Evolutionary conservation across 2,329 filamentous ascomycete genomes (phyloP).

Genomic region (Triangularia setosa): DNA sequence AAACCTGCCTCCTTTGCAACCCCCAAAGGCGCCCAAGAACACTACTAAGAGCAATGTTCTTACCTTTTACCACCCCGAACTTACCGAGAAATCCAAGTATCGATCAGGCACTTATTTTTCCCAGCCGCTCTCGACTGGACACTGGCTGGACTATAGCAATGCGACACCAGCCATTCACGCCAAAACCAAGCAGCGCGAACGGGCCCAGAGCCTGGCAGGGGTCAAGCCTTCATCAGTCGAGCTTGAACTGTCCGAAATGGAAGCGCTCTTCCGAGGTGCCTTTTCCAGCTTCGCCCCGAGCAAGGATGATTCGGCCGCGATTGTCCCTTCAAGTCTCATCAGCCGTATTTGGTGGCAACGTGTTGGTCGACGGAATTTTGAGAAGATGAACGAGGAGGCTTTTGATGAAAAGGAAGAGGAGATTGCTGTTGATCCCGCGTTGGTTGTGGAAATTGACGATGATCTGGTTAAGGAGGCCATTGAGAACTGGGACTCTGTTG

Average conservation of each 20-base stretch:
- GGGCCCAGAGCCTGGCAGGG: conserved; percentile 63
- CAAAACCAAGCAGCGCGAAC: conserved; percentile 65
- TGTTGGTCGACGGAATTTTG: conserved; percentile 61
- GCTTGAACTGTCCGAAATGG: conserved; percentile 62
- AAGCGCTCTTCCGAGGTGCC: conserved; percentile 69
- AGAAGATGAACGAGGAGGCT: conserved; percentile 54
- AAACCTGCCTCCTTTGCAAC: conserved; percentile 61
- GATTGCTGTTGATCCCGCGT: conserved; percentile 36
- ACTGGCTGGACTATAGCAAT: conserved; percentile 68
- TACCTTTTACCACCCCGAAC: conserved; percentile 36
- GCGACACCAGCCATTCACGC: conserved; percentile 52
- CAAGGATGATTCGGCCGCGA: conserved; percentile 67
- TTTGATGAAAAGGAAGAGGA: conserved; percentile 35
- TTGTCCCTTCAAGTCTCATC: conserved; percentile 64
- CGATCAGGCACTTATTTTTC: conserved; percentile 60
- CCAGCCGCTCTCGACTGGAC: conserved; percentile 61
- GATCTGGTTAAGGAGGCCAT: conserved; percentile 50
- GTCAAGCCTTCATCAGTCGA: conserved; percentile 54
- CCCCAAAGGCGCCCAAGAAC: conserved; percentile 68
- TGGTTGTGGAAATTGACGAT: conserved; percentile 47
- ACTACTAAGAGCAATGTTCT: conserved; percentile 56
- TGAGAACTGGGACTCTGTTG: conserved; percentile 55
- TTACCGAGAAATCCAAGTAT: conserved; percentile 50
- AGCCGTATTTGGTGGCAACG: conserved; percentile 75
- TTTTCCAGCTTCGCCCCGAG: conserved; percentile 78